Percentiles rank a stretch among this genome's conserved stretches.
Evolutionary conservation across 441 rosid species (phyloP).

Genomic region (Pelargonium citronellum): DNA sequence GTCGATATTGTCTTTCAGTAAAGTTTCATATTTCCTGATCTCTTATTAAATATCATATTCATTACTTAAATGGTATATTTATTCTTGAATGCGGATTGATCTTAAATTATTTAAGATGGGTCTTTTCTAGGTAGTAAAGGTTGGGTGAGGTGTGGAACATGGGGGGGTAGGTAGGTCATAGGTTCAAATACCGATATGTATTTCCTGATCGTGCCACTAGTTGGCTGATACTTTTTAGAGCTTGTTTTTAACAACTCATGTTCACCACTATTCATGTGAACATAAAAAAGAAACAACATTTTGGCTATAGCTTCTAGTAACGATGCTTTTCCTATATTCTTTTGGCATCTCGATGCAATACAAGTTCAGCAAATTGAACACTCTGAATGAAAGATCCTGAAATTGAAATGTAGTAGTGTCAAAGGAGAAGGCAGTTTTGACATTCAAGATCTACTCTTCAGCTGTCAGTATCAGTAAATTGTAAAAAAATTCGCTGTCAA

Average conservation of each 20-base stretch:
- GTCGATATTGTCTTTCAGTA: slow-evolving; percentile 22
- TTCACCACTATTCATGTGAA: background rate
- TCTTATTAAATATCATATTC: background rate
- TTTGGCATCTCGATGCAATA: too few species aligned
- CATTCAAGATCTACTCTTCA: too few species aligned
- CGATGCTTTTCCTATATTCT: too few species aligned
- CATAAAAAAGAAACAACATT: background rate
- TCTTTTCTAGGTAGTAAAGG: background rate
- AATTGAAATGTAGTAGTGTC: too few species aligned
- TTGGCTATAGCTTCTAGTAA: too few species aligned
- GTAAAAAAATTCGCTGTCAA: too few species aligned
- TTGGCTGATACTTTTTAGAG: background rate
- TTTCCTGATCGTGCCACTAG: background rate
- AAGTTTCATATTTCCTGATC: background rate
- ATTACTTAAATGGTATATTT: background rate
- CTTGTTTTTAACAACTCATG: background rate
- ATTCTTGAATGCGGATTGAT: background rate
- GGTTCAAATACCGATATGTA: background rate
- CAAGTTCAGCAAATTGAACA: too few species aligned
- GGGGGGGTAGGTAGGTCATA: background rate
- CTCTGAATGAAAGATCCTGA: too few species aligned
- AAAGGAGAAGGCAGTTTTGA: too few species aligned
- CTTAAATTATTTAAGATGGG: background rate
- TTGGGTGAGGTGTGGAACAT: background rate
- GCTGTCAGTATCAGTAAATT: too few species aligned